These are phyloP conservation scores for Polyporus arcularius DNA, from an alignment of 768 basidiomycete genomes.

Conservation along the genomic window DNA sequence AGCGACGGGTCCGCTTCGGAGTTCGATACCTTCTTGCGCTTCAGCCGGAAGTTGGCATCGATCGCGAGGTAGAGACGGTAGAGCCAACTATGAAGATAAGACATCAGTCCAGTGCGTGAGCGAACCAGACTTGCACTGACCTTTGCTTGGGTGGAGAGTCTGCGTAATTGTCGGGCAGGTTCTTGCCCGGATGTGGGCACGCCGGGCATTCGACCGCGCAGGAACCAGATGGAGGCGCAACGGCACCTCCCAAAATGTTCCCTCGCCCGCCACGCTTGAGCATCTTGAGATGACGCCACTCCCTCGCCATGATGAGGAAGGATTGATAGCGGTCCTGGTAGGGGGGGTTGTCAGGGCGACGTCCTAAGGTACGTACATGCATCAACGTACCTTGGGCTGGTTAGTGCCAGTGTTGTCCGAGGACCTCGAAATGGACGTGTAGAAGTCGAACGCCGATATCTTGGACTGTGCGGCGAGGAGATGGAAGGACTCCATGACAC, in stretches of 20 bases:
- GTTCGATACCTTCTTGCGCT: slow-evolving; percentile 18
- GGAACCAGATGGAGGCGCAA: slow-evolving; percentile 8
- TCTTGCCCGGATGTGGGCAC: slow-evolving; percentile 25
- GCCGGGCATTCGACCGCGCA: slow-evolving; percentile 26
- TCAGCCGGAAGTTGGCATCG: slow-evolving; percentile 33
- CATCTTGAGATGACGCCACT: slow-evolving; percentile 23
- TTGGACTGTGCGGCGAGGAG: slow-evolving; percentile 35
- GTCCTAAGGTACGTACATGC: no score
- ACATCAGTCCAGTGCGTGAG: no score
- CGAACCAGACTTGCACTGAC: no score
- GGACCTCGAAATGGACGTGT: slow-evolving; percentile 23
- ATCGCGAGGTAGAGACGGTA: slow-evolving; percentile 29
- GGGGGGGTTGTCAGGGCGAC: no score
- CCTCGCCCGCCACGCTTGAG: slow-evolving; percentile 24
- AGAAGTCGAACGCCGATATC: slow-evolving; percentile 35
- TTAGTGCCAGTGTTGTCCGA: slow-evolving; percentile 34
- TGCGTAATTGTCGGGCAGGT: slow-evolving; percentile 16
- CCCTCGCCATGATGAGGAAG: slow-evolving; percentile 15
- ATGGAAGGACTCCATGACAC: slow-evolving; percentile 34
- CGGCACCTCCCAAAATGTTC: slow-evolving; percentile 20
- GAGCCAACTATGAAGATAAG: no score
- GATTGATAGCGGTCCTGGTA: slow-evolving; percentile 25
- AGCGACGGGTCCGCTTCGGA: slow-evolving; percentile 23
- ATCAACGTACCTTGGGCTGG: neutral
- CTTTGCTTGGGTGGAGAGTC: neutral